Conservation (phyloP, 805 yeast species). For the Tanozyma kutaoensis region DNA sequence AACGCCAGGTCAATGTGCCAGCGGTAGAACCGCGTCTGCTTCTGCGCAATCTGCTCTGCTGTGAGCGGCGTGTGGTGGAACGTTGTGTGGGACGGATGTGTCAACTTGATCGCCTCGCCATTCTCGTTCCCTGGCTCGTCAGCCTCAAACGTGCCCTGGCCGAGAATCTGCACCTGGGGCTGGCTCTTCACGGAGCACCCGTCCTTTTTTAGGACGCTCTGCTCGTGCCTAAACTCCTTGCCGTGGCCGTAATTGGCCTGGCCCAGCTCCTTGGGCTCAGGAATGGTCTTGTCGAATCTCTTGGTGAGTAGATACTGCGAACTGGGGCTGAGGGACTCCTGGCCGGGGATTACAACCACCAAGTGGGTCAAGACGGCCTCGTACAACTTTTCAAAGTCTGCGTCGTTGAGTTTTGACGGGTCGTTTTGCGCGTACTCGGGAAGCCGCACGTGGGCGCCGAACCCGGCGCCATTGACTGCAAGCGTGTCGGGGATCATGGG, state of each 20-base stretch:
- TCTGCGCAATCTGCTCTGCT: conserved; percentile 43
- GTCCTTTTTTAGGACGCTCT: conserved; percentile 63
- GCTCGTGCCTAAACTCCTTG: conserved; percentile 41
- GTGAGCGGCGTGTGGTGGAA: conserved; percentile 63
- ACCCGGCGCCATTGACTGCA: no score
- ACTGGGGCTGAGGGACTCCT: conserved; percentile 52
- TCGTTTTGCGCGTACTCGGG: conserved; percentile 58
- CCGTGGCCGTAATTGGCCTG: conserved; percentile 72
- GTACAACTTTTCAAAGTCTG: conserved; percentile 48
- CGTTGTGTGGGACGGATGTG: conserved; percentile 74
- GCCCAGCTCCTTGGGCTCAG: conserved; percentile 23
- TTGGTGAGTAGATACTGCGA: conserved; percentile 69
- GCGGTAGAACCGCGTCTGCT: conserved; percentile 73
- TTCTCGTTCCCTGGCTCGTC: conserved; percentile 41
- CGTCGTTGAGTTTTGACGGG: conserved; percentile 54
- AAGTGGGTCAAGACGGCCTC: conserved; percentile 56
- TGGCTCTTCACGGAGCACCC: conserved; percentile 69
- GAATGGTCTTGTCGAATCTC: conserved; percentile 61
- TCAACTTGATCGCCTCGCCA: conserved; percentile 47
- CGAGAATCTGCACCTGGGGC: conserved; percentile 85
- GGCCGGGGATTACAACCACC: conserved; percentile 65
- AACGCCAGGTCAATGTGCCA: conserved; percentile 93
- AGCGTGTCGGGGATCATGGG: no score
- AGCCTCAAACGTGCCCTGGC: conserved; percentile 61
- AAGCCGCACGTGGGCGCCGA: conserved; percentile 57